phyloP scores from a whole-genome alignment of 192 early-diverging fungal species.

The Linnemannia schmuckeri region DNA sequence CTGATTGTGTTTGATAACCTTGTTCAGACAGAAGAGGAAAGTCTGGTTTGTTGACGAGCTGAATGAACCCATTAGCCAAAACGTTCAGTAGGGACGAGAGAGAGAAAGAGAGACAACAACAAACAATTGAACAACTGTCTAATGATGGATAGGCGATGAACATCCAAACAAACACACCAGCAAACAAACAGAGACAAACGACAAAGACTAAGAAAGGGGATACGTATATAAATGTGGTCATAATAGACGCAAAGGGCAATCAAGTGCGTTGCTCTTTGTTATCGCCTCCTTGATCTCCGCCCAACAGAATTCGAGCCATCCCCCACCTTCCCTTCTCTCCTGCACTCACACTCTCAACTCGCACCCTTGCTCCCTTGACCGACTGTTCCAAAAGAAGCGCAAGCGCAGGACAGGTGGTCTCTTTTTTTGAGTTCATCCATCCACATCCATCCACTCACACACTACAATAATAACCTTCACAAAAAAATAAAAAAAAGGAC shows the following conservation, averaged over 20 bases:
- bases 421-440: background rate
- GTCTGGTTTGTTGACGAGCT: too few species aligned
- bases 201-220: background rate
- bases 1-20: constrained; percentile 28
- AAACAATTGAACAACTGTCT: too few species aligned
- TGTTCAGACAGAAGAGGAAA: background rate
- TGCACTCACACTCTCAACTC: background rate
- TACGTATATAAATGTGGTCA: background rate
- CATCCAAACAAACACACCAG: too few species aligned
- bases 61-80: too few species aligned
- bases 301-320: constrained; percentile 31
- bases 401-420: background rate
- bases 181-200: background rate
- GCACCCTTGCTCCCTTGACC: background rate
- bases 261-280: constrained; percentile 10
- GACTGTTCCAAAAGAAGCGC: background rate
- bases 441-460: background rate
- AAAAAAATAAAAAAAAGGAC: background rate
- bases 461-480: background rate
- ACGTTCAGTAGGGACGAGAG: too few species aligned
- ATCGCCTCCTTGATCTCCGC: constrained; percentile 52
- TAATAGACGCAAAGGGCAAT: background rate
- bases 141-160: too few species aligned
- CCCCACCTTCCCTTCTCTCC: background rate
- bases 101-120: too few species aligned